These are phyloP conservation scores for Edaphochlamys debaryana DNA, from an alignment of 139 green algal genomes.

Conservation along the genomic window DNA sequence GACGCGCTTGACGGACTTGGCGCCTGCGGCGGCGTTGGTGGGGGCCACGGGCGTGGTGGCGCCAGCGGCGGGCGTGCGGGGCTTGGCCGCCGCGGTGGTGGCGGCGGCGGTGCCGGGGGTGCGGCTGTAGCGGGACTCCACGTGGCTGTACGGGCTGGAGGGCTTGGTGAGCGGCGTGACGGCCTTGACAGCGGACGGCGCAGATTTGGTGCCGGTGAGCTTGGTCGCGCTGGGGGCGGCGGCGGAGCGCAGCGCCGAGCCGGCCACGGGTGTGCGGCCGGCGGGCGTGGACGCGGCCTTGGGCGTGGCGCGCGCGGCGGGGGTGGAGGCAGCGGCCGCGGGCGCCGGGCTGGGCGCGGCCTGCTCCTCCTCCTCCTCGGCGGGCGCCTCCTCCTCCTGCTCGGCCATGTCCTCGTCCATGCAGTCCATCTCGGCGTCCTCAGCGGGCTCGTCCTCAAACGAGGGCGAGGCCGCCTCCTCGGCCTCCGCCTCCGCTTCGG, in stretches of 20 bases:
- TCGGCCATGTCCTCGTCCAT: neutral
- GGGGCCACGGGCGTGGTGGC: constrained; percentile 1
- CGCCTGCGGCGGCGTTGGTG: neutral
- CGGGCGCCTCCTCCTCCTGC: neutral
- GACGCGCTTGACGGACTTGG: constrained; percentile 36
- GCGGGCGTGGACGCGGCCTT: neutral
- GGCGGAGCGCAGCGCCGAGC: neutral
- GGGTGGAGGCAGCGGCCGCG: neutral
- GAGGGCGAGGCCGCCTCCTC: neutral
- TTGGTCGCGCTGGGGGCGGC: no score
- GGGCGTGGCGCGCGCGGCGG: no score
- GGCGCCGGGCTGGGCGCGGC: neutral
- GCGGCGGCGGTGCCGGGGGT: neutral
- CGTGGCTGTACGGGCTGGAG: neutral
- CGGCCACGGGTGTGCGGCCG: neutral
- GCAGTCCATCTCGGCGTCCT: no score
- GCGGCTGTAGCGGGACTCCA: no score
- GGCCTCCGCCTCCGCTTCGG: neutral
- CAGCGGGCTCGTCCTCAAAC: neutral
- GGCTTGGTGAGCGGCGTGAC: neutral
- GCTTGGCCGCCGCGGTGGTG: neutral
- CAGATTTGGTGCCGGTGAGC: no score
- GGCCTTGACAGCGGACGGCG: neutral
- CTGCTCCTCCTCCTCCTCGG: neutral
- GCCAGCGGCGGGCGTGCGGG: neutral